Percentiles rank a stretch among this genome's conserved stretches.
Evolutionary conservation across 306 rosid genomes (phyloP).

Genomic region (Cucurbita argyrosperma): DNA sequence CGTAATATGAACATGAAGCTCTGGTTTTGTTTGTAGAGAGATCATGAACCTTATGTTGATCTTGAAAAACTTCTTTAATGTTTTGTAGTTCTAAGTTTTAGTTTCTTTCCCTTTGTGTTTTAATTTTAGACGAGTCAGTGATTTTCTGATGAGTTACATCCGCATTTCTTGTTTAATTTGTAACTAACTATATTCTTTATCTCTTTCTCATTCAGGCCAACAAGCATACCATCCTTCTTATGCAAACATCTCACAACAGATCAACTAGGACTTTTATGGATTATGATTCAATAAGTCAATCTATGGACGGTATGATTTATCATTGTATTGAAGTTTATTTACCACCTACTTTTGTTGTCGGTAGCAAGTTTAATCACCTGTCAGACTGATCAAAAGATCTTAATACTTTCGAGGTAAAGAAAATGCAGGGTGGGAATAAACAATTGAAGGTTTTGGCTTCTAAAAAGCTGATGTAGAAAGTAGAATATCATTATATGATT

Average conservation of each 20-base stretch:
- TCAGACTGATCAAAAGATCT: neutral
- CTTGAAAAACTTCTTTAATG: neutral
- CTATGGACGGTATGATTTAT: conserved; percentile 68
- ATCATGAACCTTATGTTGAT: neutral
- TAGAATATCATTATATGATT: neutral
- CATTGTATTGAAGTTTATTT: neutral
- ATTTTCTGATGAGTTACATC: neutral
- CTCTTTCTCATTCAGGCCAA: conserved; percentile 42
- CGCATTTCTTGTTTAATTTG: neutral
- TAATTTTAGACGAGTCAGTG: neutral
- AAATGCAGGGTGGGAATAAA: neutral
- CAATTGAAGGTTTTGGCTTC: neutral
- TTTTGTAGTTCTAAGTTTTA: neutral
- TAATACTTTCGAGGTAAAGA: neutral
- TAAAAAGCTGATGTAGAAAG: neutral
- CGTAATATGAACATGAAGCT: neutral
- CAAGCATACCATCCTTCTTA: conserved; percentile 72
- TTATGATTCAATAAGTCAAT: conserved; percentile 66
- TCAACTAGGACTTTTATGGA: conserved; percentile 92
- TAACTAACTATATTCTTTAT: conserved; percentile 8
- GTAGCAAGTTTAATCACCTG: neutral
- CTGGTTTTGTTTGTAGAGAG: neutral
- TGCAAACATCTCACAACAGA: conserved; percentile 79
- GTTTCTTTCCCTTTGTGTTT: neutral
- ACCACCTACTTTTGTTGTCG: neutral